phyloP scores from a whole-genome alignment of 2,329 filamentous ascomycete genomes.

The Fusarium nematophilum region DNA sequence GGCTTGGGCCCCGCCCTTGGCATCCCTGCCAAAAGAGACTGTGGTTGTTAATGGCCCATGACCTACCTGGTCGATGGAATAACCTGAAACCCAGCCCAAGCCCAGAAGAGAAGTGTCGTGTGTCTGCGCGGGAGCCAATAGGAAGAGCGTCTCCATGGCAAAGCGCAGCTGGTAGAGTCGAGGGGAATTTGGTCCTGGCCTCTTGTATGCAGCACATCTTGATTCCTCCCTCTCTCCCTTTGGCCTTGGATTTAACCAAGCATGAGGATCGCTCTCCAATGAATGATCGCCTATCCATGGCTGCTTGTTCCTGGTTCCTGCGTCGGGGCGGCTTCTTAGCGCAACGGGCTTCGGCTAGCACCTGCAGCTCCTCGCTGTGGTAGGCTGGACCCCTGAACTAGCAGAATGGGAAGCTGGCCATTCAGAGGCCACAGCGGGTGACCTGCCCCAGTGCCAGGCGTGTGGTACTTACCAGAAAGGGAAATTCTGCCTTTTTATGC shows the following conservation, averaged over 20 bases:
- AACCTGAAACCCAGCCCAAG: slow-evolving; percentile 35
- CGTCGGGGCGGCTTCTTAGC: slow-evolving; percentile 36
- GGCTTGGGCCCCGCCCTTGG: slow-evolving; percentile 9
- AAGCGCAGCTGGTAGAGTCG: neutral
- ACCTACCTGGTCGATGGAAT: slow-evolving; percentile 26
- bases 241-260: no score
- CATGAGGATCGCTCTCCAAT: neutral
- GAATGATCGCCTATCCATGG: neutral
- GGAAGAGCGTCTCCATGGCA: neutral
- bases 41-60: slow-evolving; percentile 28
- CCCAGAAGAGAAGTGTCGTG: slow-evolving; percentile 13
- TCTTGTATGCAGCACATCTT: neutral
- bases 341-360: slow-evolving; percentile 32
- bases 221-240: neutral
- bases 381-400: slow-evolving; percentile 18
- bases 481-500: slow-evolving; percentile 6
- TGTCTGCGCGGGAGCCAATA: slow-evolving; percentile 3
- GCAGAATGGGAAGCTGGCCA: slow-evolving; percentile 9
- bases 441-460: slow-evolving; percentile 11
- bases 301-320: slow-evolving; percentile 39
- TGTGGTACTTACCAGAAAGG: slow-evolving; percentile 29
- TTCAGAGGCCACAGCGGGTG: slow-evolving; percentile 14
- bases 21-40: slow-evolving; percentile 9
- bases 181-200: neutral
- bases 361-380: slow-evolving; percentile 20